Conservation (phyloP, 1,284 basidiomycete species). For the Puccinia horiana region DNA sequence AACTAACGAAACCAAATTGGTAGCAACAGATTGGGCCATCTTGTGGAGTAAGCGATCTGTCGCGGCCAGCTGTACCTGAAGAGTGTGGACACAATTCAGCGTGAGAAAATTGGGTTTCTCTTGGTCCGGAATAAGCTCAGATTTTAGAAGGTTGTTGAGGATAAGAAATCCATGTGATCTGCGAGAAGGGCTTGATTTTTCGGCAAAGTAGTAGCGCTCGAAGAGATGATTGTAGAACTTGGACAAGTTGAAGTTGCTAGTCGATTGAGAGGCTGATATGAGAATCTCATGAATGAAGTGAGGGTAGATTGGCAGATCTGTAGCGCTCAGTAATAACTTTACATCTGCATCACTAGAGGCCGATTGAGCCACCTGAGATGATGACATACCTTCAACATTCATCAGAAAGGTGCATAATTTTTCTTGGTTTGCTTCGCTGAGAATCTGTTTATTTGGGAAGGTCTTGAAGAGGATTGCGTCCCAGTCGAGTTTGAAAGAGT, state of each 20-base stretch:
- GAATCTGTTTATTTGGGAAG: conserved; percentile 24
- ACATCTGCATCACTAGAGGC: neutral
- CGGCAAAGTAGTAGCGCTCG: conserved; percentile 29
- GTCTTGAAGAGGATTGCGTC: conserved; percentile 14
- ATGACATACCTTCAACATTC: neutral
- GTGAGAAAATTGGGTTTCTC: conserved; percentile 36
- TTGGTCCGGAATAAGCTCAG: conserved; percentile 7
- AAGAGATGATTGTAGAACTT: conserved; percentile 13
- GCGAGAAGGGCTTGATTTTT: conserved; percentile 14
- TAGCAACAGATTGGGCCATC: conserved; percentile 18
- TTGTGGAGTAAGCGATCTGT: conserved; percentile 41
- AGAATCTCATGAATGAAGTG: conserved; percentile 37
- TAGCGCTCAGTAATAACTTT: neutral
- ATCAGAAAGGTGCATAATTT: conserved; percentile 6
- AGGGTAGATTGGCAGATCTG: conserved; percentile 25
- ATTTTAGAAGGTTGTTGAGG: conserved; percentile 6
- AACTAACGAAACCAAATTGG: conserved; percentile 6
- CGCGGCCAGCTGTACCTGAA: conserved; percentile 10
- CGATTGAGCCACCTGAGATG: neutral
- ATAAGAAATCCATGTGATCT: conserved; percentile 40
- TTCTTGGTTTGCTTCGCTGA: conserved; percentile 29
- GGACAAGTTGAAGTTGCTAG: conserved; percentile 10
- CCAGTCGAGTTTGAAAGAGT: conserved; percentile 32
- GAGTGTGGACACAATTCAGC: conserved; percentile 11
- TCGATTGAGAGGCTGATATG: conserved; percentile 32